Percentiles rank a stretch among this genome's conserved stretches.
phyloP scores from a whole-genome alignment of 2,329 filamentous ascomycete species.

The Thelonectria discophora region DNA sequence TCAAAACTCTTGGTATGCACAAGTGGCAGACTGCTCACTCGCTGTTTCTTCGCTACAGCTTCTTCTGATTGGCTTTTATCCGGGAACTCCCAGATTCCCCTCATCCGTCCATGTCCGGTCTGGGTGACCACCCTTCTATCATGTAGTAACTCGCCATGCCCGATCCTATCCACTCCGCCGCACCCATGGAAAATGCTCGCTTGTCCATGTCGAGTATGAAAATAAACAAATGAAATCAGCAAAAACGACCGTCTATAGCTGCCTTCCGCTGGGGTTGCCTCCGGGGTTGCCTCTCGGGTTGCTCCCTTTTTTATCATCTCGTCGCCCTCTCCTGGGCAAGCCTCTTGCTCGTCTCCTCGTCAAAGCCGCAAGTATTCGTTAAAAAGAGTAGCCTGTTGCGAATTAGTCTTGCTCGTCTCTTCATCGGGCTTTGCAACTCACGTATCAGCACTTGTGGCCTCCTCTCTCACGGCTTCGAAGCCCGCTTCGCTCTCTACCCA shows the following conservation, averaged over 20 bases:
- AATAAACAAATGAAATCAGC: constrained; percentile 28
- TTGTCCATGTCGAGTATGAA: constrained; percentile 37
- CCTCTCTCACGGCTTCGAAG: constrained; percentile 76
- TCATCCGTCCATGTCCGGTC: constrained; percentile 1
- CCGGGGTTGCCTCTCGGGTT: too few relatives aligned
- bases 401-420: constrained; percentile 33
- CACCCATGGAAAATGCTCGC: constrained; percentile 22
- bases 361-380: constrained; percentile 62
- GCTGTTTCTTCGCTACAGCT: neutral
- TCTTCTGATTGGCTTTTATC: too few relatives aligned
- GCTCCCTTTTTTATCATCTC: constrained; percentile 7
- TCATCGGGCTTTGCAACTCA: constrained; percentile 57
- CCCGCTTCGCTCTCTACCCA: constrained; percentile 79
- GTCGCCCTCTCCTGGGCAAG: constrained; percentile 55
- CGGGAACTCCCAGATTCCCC: too few relatives aligned
- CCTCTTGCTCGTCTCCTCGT: constrained; percentile 58
- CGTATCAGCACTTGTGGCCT: constrained; percentile 78
- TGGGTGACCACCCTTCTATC: constrained; percentile 39
- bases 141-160: constrained; percentile 31
- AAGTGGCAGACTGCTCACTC: neutral
- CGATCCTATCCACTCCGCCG: constrained; percentile 22
- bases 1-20: neutral
- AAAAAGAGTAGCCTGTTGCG: constrained; percentile 59
- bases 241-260: constrained; percentile 28
- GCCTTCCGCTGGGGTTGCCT: constrained; percentile 22